These are phyloP conservation scores for Sugiyamaella valdiviana DNA, from an alignment of 805 yeast species.

Conservation along the genomic window DNA sequence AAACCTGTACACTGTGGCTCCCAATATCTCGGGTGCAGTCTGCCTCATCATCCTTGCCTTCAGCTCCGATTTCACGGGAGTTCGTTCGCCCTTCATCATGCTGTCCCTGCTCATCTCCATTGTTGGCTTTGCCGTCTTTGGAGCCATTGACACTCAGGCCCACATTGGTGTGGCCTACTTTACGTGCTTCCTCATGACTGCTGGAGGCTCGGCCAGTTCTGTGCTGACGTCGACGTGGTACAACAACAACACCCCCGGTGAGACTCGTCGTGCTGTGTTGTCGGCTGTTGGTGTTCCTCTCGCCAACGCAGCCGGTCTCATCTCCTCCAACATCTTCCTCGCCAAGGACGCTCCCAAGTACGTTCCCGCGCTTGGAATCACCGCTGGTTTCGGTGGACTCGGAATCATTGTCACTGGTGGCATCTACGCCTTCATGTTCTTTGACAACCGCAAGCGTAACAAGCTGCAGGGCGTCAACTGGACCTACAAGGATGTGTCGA, in stretches of 20 bases:
- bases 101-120: constrained; percentile 37
- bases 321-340: constrained; percentile 47
- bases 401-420: constrained; percentile 33
- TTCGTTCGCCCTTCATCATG: constrained; percentile 38
- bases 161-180: constrained; percentile 41
- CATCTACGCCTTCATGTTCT: constrained; percentile 35
- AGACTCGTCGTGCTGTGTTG: constrained; percentile 41
- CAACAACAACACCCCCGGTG: constrained; percentile 44
- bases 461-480: constrained; percentile 17
- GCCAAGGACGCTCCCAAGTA: constrained; percentile 49
- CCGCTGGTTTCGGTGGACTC: constrained; percentile 43
- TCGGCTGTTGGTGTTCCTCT: constrained; percentile 48
- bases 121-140: constrained; percentile 43
- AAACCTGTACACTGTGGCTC: constrained; percentile 57
- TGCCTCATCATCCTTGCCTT: constrained; percentile 37
- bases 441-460: constrained; percentile 37
- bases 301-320: constrained; percentile 53
- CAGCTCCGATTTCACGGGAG: constrained; percentile 36
- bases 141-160: constrained; percentile 37
- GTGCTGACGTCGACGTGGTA: constrained; percentile 48
- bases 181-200: constrained; percentile 43
- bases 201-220: constrained; percentile 45
- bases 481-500: constrained; percentile 22
- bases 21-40: constrained; percentile 44
- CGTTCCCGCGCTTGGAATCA: constrained; percentile 44